Conservation (phyloP, 1,284 basidiomycete genomes). For the Leccinum angustisporum region DNA sequence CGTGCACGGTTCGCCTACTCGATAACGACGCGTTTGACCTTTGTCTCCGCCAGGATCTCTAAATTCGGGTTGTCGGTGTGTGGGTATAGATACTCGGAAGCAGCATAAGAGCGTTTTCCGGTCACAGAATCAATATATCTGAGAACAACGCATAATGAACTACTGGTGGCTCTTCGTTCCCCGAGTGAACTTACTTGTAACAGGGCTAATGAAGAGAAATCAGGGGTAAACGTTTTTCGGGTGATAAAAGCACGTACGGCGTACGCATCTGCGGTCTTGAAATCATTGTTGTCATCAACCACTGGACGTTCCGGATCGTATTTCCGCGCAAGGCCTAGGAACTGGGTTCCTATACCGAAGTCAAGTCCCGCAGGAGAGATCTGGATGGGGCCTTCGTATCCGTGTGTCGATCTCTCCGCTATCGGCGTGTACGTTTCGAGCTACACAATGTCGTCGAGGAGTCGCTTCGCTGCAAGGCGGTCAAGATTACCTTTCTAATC, state of each 20-base stretch:
- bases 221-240: not conserved
- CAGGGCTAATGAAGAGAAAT: not conserved
- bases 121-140: constrained; percentile 49
- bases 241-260: constrained; percentile 37
- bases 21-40: constrained; percentile 1
- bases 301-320: constrained; percentile 27
- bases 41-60: not conserved
- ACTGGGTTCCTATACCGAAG: constrained; percentile 9
- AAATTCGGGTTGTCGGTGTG: constrained; percentile 40
- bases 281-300: constrained; percentile 46
- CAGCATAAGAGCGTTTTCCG: constrained; percentile 56
- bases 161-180: not conserved
- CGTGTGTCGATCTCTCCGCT: constrained; percentile 8
- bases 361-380: constrained; percentile 1
- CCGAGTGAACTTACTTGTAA: not conserved
- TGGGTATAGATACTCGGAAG: constrained; percentile 58
- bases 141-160: not conserved
- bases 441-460: not conserved
- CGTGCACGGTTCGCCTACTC: not conserved
- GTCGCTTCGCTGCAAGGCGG: not conserved
- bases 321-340: constrained; percentile 3
- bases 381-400: constrained; percentile 8
- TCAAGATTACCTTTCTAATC: constrained; percentile 5
- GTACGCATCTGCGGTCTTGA: constrained; percentile 43
- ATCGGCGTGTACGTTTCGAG: constrained; percentile 10